Conservation (phyloP, 2,329 filamentous ascomycete genomes). For the Mollisiaceae sp. region DNA sequence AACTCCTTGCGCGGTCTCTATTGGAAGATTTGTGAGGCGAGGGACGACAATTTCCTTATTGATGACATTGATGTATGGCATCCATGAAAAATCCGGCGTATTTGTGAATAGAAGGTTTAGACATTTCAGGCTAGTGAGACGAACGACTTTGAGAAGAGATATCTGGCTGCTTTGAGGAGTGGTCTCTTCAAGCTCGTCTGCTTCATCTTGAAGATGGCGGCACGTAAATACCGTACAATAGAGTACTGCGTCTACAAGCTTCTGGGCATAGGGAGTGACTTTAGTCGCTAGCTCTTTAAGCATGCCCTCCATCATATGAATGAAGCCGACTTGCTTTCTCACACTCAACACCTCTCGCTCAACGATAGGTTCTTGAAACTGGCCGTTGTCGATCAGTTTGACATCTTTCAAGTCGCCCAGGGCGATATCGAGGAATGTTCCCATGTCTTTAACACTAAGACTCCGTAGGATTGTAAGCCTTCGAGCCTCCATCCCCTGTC, state of each 20-base stretch:
- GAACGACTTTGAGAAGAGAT: constrained; percentile 69
- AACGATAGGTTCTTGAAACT: constrained; percentile 51
- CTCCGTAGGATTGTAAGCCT: constrained; percentile 81
- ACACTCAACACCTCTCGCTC: constrained; percentile 63
- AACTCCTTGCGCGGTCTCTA: constrained; percentile 87
- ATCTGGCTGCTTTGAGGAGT: constrained; percentile 43
- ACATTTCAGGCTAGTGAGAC: constrained; percentile 81
- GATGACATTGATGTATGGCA: constrained; percentile 70
- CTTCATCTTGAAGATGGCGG: constrained; percentile 55
- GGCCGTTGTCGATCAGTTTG: constrained; percentile 54
- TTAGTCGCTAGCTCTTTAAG: constrained; percentile 82
- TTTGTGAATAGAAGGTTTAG: constrained; percentile 79
- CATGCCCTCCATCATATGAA: constrained; percentile 90
- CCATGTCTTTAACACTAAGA: constrained; percentile 74
- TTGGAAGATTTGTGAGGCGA: constrained; percentile 76
- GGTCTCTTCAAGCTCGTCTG: constrained; percentile 44
- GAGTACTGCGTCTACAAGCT: constrained; percentile 76
- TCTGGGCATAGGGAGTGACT: constrained; percentile 69
- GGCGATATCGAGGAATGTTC: constrained; percentile 82
- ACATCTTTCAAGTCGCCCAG: constrained; percentile 72
- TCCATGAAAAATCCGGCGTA: constrained; percentile 73
- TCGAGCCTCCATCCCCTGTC: constrained; percentile 80
- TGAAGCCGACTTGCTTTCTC: constrained; percentile 86
- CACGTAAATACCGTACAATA: constrained; percentile 80
- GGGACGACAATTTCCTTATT: constrained; percentile 78